A percentile compares a stretch with the other conserved stretches of the same genome.
phyloP scores from a whole-genome alignment of 1,139 yeast genomes.

The Geotrichum australiense region DNA sequence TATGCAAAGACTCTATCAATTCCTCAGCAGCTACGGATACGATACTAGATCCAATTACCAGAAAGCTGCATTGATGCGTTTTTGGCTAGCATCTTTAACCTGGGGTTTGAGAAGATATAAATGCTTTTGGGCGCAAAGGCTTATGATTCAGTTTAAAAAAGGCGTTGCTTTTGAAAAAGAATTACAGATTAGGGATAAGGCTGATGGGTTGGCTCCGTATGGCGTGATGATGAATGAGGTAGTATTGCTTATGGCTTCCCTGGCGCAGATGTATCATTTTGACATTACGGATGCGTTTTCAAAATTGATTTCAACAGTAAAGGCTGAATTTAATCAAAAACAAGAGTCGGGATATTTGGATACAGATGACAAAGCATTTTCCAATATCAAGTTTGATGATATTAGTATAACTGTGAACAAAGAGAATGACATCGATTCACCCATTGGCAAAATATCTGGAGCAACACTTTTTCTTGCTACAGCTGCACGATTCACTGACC shows the following conservation, averaged over 20 bases:
- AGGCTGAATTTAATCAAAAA: no score
- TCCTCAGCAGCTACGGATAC: slow-evolving; percentile 57
- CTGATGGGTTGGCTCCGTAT: slow-evolving; percentile 22
- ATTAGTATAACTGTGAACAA: no score
- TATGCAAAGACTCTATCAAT: slow-evolving; percentile 53
- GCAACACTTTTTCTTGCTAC: slow-evolving; percentile 33
- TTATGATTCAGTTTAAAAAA: slow-evolving; percentile 28
- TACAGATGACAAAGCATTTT: no score
- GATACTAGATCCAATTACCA: slow-evolving; percentile 32
- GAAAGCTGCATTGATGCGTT: slow-evolving; percentile 39
- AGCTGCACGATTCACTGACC: slow-evolving; percentile 28
- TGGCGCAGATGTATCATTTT: slow-evolving; percentile 57
- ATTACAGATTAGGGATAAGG: slow-evolving; percentile 19
- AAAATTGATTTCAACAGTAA: no score
- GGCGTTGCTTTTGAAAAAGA: slow-evolving; percentile 22
- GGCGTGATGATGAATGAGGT: slow-evolving; percentile 30
- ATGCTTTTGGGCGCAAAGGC: slow-evolving; percentile 31
- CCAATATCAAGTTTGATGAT: no score
- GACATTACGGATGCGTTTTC: slow-evolving; percentile 42
- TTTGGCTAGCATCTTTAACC: slow-evolving; percentile 43
- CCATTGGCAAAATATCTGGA: no score
- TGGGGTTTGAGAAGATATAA: slow-evolving; percentile 34
- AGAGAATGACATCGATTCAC: no score
- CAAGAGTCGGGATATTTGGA: no score
- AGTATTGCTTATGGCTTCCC: slow-evolving; percentile 43